Percentiles rank a stretch among this genome's conserved stretches.
Evolutionary conservation across 441 rosid genomes (phyloP).

Genomic region (Populus trichocarpa): DNA sequence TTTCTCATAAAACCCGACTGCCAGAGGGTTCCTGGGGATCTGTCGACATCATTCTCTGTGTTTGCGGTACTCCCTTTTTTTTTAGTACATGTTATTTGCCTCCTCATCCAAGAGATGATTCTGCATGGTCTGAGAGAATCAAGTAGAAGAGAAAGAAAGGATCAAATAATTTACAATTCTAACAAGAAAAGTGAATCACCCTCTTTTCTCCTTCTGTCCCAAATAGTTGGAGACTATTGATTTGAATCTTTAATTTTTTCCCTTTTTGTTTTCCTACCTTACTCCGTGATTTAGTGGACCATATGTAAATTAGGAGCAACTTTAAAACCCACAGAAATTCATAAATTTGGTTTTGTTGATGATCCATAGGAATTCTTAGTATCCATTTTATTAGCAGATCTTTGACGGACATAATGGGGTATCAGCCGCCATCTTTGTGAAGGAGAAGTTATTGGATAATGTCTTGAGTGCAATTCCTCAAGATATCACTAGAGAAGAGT

Average conservation of each 20-base stretch:
- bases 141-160: background rate
- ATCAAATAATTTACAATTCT: background rate
- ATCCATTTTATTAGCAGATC: constrained; percentile 45
- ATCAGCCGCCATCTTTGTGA: constrained; percentile 92
- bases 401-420: constrained; percentile 97
- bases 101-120: background rate
- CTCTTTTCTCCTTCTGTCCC: too few species aligned
- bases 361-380: constrained; percentile 14
- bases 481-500: constrained; percentile 65
- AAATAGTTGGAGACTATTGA: too few species aligned
- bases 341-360: background rate
- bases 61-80: constrained; percentile 59
- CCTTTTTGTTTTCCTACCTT: too few species aligned
- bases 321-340: background rate
- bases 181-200: background rate
- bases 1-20: constrained; percentile 77
- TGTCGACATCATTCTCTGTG: constrained; percentile 76
- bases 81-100: background rate
- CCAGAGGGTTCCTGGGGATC: constrained; percentile 73
- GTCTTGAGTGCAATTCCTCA: constrained; percentile 92
- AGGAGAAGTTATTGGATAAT: constrained; percentile 71
- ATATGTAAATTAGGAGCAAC: background rate
- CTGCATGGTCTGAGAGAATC: background rate
- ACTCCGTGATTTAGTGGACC: background rate
- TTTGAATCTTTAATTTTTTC: too few species aligned